Percentiles rank a stretch among this genome's conserved stretches.
Conservation (phyloP, 345 rosid species). For the Eucalyptus globulus region DNA sequence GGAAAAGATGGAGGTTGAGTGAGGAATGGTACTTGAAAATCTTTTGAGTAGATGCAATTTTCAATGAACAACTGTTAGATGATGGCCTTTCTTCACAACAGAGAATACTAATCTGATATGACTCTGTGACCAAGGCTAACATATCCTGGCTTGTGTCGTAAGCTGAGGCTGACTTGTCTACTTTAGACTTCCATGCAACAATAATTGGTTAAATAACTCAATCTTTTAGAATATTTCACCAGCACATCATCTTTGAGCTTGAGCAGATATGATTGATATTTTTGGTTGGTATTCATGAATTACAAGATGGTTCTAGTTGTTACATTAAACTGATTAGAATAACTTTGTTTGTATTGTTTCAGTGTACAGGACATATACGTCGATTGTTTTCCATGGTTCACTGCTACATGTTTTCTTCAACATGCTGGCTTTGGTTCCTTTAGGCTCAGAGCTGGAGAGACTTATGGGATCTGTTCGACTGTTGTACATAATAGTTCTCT, state of each 20-base stretch:
- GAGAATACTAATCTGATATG: neutral
- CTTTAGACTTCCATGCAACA: neutral
- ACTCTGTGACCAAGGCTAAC: neutral
- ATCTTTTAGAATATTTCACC: neutral
- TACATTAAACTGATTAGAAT: neutral
- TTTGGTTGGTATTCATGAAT: neutral
- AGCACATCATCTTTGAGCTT: neutral
- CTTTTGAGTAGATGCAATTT: neutral
- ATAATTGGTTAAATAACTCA: neutral
- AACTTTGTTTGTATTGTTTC: slow-evolving; percentile 4
- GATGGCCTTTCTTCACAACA: neutral
- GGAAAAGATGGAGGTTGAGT: neutral
- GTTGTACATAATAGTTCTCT: slow-evolving; percentile 53
- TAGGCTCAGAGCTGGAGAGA: slow-evolving; percentile 95
- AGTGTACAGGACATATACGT: slow-evolving; percentile 86
- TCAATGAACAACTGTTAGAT: neutral
- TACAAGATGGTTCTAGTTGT: neutral
- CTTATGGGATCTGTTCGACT: slow-evolving; percentile 92
- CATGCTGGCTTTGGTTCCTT: slow-evolving; percentile 95
- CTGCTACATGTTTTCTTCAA: slow-evolving; percentile 87
- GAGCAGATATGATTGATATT: neutral
- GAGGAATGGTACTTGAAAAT: neutral
- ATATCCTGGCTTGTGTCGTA: neutral
- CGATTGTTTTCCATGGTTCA: slow-evolving; percentile 81
- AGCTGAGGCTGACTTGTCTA: neutral